Percentiles rank a stretch among this genome's conserved stretches.
Evolutionary conservation across 768 basidiomycete genomes (phyloP).

Genomic region (Naematelia aurantialba): DNA sequence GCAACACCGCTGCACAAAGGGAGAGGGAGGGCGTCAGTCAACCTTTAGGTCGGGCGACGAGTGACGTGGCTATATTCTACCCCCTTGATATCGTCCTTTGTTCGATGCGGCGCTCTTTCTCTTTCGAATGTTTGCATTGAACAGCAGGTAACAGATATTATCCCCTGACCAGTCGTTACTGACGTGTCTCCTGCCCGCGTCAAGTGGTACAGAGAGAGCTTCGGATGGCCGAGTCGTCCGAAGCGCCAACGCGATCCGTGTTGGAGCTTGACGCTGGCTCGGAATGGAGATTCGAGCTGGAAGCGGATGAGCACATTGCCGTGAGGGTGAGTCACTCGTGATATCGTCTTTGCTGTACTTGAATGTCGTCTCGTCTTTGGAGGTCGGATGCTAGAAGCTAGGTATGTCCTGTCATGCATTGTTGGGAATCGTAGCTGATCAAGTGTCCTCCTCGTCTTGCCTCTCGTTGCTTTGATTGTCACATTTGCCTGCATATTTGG

Average conservation of each 20-base stretch:
- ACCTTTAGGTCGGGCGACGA: no score
- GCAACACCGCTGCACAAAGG: no score
- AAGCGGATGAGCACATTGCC: conserved; percentile 46
- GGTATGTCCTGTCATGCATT: background rate
- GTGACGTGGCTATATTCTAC: no score
- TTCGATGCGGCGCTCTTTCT: no score
- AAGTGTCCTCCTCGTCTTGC: background rate
- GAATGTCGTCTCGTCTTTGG: no score
- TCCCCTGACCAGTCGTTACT: background rate
- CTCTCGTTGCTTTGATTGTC: background rate
- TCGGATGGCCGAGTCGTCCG: background rate
- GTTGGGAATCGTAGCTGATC: background rate
- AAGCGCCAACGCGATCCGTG: conserved; percentile 4
- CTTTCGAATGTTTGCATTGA: no score
- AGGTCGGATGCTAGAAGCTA: no score
- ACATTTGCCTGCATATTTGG: background rate
- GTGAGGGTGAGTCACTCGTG: conserved; percentile 49
- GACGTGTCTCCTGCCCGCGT: background rate
- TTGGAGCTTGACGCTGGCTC: conserved; percentile 41
- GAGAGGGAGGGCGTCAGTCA: no score
- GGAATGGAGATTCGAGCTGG: conserved; percentile 50
- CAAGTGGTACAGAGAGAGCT: background rate
- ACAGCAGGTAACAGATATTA: background rate
- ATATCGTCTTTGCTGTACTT: background rate
- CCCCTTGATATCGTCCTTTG: no score